phyloP scores from a whole-genome alignment of 2,329 filamentous ascomycete species.

The Colletotrichum noveboracense region DNA sequence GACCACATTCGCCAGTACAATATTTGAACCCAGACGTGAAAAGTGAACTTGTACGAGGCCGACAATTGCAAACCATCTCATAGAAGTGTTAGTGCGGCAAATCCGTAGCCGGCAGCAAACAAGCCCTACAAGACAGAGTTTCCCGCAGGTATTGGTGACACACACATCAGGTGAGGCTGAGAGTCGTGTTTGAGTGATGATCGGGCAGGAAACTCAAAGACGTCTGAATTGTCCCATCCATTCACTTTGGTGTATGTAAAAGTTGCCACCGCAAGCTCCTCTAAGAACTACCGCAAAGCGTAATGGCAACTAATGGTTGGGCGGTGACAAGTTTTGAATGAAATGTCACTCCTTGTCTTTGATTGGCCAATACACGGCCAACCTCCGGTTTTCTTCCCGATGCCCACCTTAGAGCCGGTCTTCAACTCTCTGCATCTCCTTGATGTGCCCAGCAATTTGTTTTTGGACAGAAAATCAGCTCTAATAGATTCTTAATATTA shows the following conservation, averaged over 20 bases:
- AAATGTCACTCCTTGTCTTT: conserved; percentile 17
- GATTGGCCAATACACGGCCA: not conserved
- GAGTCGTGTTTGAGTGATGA: not conserved
- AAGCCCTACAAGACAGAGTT: not conserved
- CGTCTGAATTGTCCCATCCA: not conserved
- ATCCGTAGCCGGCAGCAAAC: not conserved
- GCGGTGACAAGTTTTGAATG: not conserved
- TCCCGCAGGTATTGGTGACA: not conserved
- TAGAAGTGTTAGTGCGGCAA: not conserved
- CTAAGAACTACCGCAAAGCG: not conserved
- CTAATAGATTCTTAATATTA: not conserved
- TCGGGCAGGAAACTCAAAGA: not conserved
- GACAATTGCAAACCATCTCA: not conserved
- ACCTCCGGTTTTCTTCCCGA: not conserved
- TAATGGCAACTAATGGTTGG: not conserved
- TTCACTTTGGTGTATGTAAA: not conserved
- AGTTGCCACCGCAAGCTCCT: not conserved
- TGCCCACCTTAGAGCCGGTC: not conserved
- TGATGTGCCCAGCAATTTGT: not conserved
- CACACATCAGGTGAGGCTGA: not conserved
- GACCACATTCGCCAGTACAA: not conserved
- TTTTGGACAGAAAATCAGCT: not conserved
- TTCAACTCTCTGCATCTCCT: not conserved
- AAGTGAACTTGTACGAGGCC: not conserved
- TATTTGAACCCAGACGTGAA: not conserved